Conservation (phyloP, 2,329 filamentous ascomycete genomes). For the Xylariaceae sp. region DNA sequence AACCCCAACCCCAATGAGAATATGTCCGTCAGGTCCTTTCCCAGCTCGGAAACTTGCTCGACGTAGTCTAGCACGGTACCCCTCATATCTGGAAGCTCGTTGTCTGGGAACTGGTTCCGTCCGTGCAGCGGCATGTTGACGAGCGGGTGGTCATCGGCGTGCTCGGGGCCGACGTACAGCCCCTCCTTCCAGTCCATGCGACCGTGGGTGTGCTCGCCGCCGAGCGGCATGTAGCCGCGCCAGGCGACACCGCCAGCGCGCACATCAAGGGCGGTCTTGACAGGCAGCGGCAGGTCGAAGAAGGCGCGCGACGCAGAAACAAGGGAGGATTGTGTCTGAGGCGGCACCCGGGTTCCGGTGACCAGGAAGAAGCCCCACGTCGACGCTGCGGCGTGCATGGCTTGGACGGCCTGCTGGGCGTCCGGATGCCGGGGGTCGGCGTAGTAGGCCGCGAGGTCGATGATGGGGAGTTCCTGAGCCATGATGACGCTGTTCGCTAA, state of each 20-base stretch:
- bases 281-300: neutral
- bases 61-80: neutral
- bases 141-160: neutral
- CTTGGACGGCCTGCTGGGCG: neutral
- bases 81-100: neutral
- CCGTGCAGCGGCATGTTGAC: neutral
- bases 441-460: neutral
- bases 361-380: neutral
- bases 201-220: conserved; percentile 1
- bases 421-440: neutral
- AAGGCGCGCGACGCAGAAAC: neutral
- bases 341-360: neutral
- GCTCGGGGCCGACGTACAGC: neutral
- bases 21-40: neutral
- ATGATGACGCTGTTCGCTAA: neutral
- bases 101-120: neutral
- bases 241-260: neutral
- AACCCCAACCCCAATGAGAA: neutral
- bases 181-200: neutral
- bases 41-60: neutral
- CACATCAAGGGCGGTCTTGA: neutral
- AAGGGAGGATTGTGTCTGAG: neutral
- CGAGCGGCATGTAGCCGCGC: conserved; percentile 1
- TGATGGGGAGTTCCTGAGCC: neutral
- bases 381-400: neutral